phyloP scores from a whole-genome alignment of 805 yeast species.

The Millerozyma acaciae region DNA sequence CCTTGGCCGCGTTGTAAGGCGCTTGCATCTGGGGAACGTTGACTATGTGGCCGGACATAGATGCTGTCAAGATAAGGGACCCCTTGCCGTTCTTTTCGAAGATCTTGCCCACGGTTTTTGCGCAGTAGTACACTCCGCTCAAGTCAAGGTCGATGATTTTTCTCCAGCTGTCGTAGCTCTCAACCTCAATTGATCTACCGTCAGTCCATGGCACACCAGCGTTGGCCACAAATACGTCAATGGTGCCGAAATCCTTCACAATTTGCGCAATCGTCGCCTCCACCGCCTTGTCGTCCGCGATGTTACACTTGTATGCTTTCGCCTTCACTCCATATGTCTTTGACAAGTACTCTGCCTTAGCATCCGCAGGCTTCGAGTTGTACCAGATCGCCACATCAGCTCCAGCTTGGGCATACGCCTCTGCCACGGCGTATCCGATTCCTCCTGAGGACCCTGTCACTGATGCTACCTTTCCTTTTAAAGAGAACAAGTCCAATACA shows the following conservation, averaged over 20 bases:
- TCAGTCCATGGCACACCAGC: conserved; percentile 85
- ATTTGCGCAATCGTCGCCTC: conserved; percentile 47
- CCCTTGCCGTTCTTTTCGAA: conserved; percentile 38
- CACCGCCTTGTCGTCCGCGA: conserved; percentile 49
- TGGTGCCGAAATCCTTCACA: conserved; percentile 67
- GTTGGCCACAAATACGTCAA: conserved; percentile 83
- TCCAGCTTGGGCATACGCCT: conserved; percentile 82
- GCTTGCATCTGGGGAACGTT: conserved; percentile 45
- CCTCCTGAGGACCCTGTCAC: conserved; percentile 86
- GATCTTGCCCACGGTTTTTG: conserved; percentile 38
- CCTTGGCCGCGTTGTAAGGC: conserved; percentile 46
- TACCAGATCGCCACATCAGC: conserved; percentile 63
- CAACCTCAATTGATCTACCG: conserved; percentile 46
- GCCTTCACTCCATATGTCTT: conserved; percentile 56
- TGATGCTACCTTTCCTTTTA: conserved; percentile 78
- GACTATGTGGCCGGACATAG: conserved; percentile 47
- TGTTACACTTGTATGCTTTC: conserved; percentile 62
- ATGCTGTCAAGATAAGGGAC: conserved; percentile 43
- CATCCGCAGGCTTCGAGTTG: conserved; percentile 53
- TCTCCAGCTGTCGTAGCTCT: conserved; percentile 32
- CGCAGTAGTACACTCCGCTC: conserved; percentile 42
- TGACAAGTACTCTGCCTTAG: conserved; percentile 53
- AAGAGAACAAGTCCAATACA: conserved; percentile 67
- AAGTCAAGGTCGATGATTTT: conserved; percentile 38
- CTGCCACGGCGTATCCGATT: conserved; percentile 78